Evolutionary conservation across 257 asterid species (phyloP), one percentile per base, ranked within the genome.

Genomic region (Lycium barbarum): DNA sequence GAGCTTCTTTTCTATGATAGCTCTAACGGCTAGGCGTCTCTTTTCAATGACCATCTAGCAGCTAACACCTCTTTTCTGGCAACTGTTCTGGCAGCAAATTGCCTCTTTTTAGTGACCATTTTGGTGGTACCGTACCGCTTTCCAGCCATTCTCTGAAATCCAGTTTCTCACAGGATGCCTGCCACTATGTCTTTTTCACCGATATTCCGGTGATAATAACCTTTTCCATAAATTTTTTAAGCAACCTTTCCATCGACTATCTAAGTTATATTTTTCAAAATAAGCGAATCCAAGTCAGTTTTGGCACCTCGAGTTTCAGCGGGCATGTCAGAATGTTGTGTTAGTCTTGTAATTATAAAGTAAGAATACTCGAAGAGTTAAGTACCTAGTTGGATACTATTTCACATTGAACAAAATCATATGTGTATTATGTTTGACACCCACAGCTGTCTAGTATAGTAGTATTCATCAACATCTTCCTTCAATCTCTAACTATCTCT

Each of bases 241-340:
- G 11, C 13, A 53, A 53, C 65, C 26, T 26, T 78, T 74, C 49
- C 82, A 53, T 51, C 20, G 38, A 26, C 63, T 14, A 51, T 59
- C 59, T 51, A 33, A 15, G 53, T 53, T 78, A 26, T 53, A 26
- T 33, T 76, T 22, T 22, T 26, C 36, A 74, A 51, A 76, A 51
- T 7, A 78, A 78, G 47, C 9, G 53, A 53, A 53, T 49, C 40
- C 43, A 78, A 43, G 26, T 78, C 20, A 22, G 47, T 26, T 78
- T 78, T 78, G 65, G 82, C 82, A 33, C 65, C 65, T 33, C 11
- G 13, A 78, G 49, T 14, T 78, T 53, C 26, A 78, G 65, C 6
- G 9, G 65, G 65, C 15, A 78, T 8, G 65, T 53, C 40, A 22
- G 82, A 53, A 53, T 78, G 33, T 10, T 53, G 82, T 78, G 20